Evolutionary conservation across 1,284 basidiomycete genomes (phyloP).

Genomic region (Papiliotrema laurentii): DNA sequence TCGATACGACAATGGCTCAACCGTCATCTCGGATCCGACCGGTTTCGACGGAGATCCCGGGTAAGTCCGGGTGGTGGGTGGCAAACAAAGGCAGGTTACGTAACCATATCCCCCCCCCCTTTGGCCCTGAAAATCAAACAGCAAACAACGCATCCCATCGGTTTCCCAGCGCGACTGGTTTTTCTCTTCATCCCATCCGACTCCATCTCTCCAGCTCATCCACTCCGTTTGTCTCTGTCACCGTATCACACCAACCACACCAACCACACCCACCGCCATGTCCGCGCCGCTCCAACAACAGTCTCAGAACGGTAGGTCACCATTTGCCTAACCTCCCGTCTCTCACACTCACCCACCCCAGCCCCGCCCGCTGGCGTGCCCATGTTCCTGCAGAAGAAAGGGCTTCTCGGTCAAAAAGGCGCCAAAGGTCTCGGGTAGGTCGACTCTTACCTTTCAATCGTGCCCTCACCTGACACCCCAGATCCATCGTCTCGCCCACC

Average conservation of each 20-base stretch:
- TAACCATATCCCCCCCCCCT: not conserved
- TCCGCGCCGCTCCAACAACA: constrained; percentile 5
- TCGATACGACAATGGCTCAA: too few relatives aligned
- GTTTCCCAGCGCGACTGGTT: constrained; percentile 1
- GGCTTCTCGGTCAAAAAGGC: constrained; percentile 31
- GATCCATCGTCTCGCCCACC: constrained; percentile 74
- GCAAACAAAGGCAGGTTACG: too few relatives aligned
- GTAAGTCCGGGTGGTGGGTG: too few relatives aligned
- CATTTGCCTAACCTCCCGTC: not conserved
- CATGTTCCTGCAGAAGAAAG: constrained; percentile 43
- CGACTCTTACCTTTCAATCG: not conserved
- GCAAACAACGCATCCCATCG: too few relatives aligned
- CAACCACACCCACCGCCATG: not conserved
- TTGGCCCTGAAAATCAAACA: not conserved
- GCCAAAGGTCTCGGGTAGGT: constrained; percentile 28
- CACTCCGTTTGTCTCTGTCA: too few relatives aligned
- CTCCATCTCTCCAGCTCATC: not conserved
- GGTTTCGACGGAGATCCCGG: too few relatives aligned
- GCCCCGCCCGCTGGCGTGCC: not conserved
- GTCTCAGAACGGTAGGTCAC: constrained; percentile 1
- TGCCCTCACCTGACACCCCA: constrained; percentile 6
- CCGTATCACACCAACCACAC: not conserved
- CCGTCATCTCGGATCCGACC: too few relatives aligned
- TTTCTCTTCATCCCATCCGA: not conserved
- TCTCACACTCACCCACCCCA: not conserved